These are phyloP conservation scores for Ensete glaucum DNA, from an alignment of 176 grass and related monocot genomes.

Conservation along the genomic window DNA sequence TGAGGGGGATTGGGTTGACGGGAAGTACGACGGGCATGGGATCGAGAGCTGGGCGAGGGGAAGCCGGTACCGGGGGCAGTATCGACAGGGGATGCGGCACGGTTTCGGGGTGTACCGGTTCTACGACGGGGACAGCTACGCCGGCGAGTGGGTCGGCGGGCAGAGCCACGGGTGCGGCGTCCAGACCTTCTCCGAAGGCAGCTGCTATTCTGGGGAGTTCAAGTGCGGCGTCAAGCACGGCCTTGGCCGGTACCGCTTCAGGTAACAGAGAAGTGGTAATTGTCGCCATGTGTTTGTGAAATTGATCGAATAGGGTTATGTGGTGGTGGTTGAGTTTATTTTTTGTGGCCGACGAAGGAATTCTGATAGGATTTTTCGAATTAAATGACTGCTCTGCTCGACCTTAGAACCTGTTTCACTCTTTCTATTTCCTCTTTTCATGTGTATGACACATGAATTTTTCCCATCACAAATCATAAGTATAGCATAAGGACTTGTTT, in stretches of 20 bases:
- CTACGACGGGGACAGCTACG: constrained; percentile 10
- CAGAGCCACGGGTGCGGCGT: constrained; percentile 13
- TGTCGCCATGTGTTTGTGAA: not conserved
- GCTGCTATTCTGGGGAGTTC: constrained; percentile 19
- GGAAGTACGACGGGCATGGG: constrained; percentile 16
- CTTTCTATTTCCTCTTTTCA: no score
- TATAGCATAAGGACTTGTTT: no score
- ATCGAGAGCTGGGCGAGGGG: constrained; percentile 20
- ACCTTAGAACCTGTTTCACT: not conserved
- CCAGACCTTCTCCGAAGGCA: constrained; percentile 10
- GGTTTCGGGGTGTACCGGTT: constrained; percentile 16
- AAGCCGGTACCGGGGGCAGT: constrained; percentile 17
- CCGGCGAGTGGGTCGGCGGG: constrained; percentile 17
- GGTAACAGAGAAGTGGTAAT: not conserved
- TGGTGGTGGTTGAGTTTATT: not conserved
- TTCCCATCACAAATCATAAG: no score
- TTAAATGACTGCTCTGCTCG: not conserved
- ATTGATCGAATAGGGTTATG: not conserved
- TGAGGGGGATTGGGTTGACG: constrained; percentile 20
- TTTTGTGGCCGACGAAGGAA: not conserved
- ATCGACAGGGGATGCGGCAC: constrained; percentile 12
- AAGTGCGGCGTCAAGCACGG: constrained; percentile 22
- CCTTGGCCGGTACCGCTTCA: constrained; percentile 12
- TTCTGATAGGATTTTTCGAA: not conserved
- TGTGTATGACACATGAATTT: no score